Evolutionary conservation across 1,284 basidiomycete species (phyloP), one percentile per base, ranked within the genome.

Genomic region (Schizopora paradoxa): DNA sequence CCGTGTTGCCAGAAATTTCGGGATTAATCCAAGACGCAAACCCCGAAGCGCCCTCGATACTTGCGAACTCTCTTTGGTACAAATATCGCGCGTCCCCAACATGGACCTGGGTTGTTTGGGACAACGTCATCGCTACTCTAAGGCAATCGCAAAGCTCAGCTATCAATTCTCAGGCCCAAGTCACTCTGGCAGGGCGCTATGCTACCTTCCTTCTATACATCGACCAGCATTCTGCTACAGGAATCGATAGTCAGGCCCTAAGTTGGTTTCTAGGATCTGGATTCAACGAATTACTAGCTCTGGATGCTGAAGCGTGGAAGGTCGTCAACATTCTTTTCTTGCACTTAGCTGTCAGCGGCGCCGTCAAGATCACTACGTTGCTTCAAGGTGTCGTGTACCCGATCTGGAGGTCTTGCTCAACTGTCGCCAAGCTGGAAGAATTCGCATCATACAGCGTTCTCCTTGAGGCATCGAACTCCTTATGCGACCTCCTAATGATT

Each of bases 91-190:
- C 74, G 3, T 77, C 82, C 0, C 58, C 65, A 7, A 74, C 85
- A 51, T 89, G 86, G 86, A 82, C 75, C 1, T 82, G 76, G 73
- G 81, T 79, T 52, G 82, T 84, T 6, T 87, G 87, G 84, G 84
- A 89, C 54, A 86, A 85, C 55, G 77, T 79, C 1, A 67, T 90
- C 38, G 76, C 80, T 5, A 80, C 78, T 46, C 64, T 89, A 33
- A 77, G 77, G 33, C 81, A 84, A 58, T 69, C 84, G 37, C 76
- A 80, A 5, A 60, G 62, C 35, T 74, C 82, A 66, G 72, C 72
- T 8, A 53, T 65, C 6, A 77, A 83, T 47, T 43, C 61, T 5
- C 57, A 60, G 43, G 68, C 62, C 22, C 74, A 74, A 8, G 65
- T 69, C 43, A 63, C 65, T 27, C 77, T 74, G 54, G 78, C 80